Percentiles rank a stretch among this genome's conserved stretches.
Evolutionary conservation across 305 asterid genomes (phyloP).

Genomic region (Coffea humblotiana): DNA sequence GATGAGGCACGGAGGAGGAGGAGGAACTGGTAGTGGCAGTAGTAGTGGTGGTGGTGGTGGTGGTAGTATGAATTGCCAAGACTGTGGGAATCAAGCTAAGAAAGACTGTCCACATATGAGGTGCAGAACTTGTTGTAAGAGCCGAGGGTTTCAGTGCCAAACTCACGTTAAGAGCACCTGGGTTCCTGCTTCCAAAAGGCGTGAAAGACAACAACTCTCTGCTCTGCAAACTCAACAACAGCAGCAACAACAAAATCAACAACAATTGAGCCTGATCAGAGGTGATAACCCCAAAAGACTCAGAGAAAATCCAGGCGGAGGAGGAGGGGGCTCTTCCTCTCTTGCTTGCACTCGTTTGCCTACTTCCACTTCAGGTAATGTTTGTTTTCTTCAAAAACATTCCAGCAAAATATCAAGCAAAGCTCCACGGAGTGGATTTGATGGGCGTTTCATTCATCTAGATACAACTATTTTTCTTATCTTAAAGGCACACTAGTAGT

Average conservation of each 20-base stretch:
- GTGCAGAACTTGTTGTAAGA: slow-evolving; percentile 82
- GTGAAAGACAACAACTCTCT: slow-evolving; percentile 56
- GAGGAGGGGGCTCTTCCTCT: slow-evolving; percentile 37
- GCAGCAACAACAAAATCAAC: slow-evolving; percentile 32
- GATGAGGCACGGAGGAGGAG: slow-evolving; percentile 38
- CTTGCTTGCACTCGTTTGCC: slow-evolving; percentile 54
- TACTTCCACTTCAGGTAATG: slow-evolving; percentile 52
- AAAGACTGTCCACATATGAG: slow-evolving; percentile 67
- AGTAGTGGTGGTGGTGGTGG: slow-evolving; percentile 21
- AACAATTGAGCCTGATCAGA: slow-evolving; percentile 25
- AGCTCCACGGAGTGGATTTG: slow-evolving; percentile 1
- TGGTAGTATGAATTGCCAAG: slow-evolving; percentile 69
- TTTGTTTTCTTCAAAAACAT: neutral
- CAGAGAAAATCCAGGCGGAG: slow-evolving; percentile 48
- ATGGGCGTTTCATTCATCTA: slow-evolving; percentile 6
- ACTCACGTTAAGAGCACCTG: slow-evolving; percentile 87
- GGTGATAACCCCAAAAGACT: slow-evolving; percentile 32
- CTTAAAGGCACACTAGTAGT: neutral
- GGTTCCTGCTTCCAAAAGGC: slow-evolving; percentile 80
- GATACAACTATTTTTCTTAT: neutral
- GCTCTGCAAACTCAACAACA: slow-evolving; percentile 37
- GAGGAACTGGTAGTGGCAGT: slow-evolving; percentile 18
- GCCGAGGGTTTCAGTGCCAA: slow-evolving; percentile 72
- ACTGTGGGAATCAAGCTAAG: slow-evolving; percentile 89
- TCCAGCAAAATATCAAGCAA: slow-evolving; percentile 3